phyloP scores from a whole-genome alignment of 192 early-diverging fungal genomes.

The Coemansia erecta region DNA sequence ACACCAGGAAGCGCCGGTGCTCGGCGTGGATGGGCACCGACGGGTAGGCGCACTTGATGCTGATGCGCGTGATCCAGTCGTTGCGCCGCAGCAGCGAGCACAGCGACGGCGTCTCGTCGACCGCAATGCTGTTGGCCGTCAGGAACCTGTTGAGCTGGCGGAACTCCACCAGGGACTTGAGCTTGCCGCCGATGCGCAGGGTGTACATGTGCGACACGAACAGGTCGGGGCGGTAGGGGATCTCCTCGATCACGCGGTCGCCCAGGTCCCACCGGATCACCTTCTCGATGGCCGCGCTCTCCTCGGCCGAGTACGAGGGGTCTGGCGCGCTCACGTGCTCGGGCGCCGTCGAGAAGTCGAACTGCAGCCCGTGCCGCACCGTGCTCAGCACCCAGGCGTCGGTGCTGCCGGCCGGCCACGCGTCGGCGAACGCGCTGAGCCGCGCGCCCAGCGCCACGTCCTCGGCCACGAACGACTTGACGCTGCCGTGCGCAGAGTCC shows the following conservation, averaged over 20 bases:
- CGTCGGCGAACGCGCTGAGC: conserved; percentile 22
- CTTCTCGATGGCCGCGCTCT: conserved; percentile 44
- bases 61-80: conserved; percentile 47
- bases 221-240: conserved; percentile 27
- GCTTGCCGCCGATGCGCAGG: conserved; percentile 31
- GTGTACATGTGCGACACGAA: conserved; percentile 53
- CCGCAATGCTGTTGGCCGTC: conserved; percentile 19
- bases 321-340: conserved; percentile 15
- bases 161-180: conserved; percentile 48
- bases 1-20: conserved; percentile 41
- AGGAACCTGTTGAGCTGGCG: conserved; percentile 45
- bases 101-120: conserved; percentile 38
- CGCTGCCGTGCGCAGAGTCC: neutral
- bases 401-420: conserved; percentile 20
- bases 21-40: conserved; percentile 47
- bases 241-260: conserved; percentile 49
- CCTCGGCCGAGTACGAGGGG: conserved; percentile 36
- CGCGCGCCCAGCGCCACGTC: conserved; percentile 46
- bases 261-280: conserved; percentile 52
- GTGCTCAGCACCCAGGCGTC: conserved; percentile 37
- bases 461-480: neutral
- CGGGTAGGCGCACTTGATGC: conserved; percentile 52
- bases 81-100: conserved; percentile 20
- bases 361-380: conserved; percentile 30
- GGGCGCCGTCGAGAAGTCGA: conserved; percentile 34